Conservation (phyloP, 768 basidiomycete species). For the Naganishia kalamii region DNA sequence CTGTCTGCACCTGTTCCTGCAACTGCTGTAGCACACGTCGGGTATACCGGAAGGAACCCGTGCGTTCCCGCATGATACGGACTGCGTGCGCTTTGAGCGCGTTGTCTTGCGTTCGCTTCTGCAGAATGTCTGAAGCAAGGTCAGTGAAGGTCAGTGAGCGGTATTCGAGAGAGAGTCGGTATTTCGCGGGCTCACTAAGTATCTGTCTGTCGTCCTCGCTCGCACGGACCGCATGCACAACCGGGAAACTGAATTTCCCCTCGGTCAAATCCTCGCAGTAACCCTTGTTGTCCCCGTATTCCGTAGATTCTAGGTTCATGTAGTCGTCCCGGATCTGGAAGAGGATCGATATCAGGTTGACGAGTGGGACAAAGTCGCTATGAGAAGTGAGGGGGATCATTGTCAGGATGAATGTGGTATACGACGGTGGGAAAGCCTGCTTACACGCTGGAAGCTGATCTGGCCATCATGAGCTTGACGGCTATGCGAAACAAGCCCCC, state of each 20-base stretch:
- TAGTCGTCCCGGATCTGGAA: conserved; percentile 97
- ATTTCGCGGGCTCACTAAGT: conserved; percentile 58
- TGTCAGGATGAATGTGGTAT: not conserved
- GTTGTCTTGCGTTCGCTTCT: conserved; percentile 74
- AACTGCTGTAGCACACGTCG: conserved; percentile 61
- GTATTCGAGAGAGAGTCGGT: not conserved
- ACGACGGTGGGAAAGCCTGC: conserved; percentile 5
- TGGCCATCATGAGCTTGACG: conserved; percentile 92
- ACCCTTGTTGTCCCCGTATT: conserved; percentile 66
- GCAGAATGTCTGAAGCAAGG: conserved; percentile 67
- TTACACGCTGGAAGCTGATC: conserved; percentile 46
- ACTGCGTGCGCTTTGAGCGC: conserved; percentile 77
- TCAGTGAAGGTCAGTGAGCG: not conserved
- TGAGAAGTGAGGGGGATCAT: not conserved
- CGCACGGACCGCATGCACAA: conserved; percentile 80
- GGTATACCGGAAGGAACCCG: conserved; percentile 83
- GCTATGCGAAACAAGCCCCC: conserved; percentile 87
- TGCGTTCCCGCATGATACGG: conserved; percentile 65
- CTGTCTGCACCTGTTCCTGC: conserved; percentile 61
- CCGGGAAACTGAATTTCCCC: conserved; percentile 95
- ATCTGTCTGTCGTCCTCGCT: conserved; percentile 63
- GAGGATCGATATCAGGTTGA: conserved; percentile 87
- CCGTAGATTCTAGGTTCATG: conserved; percentile 82
- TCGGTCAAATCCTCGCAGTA: conserved; percentile 92
- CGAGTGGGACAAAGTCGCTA: conserved; percentile 84